These are phyloP conservation scores for Grifola frondosa DNA, from an alignment of 1,284 basidiomycete species.

Conservation along the genomic window DNA sequence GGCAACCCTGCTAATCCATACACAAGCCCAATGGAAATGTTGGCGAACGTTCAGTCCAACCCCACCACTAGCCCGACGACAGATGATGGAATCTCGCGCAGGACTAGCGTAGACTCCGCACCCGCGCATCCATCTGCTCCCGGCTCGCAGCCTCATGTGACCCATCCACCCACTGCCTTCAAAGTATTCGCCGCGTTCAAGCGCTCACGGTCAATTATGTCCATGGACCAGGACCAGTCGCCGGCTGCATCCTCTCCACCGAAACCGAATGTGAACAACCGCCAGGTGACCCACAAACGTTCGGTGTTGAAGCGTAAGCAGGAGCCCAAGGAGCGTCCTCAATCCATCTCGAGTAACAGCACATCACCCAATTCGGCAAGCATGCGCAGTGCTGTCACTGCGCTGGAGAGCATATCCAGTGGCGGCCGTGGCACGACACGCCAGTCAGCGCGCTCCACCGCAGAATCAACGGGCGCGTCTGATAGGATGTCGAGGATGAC, in stretches of 20 bases:
- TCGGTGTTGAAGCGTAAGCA: conserved; percentile 32
- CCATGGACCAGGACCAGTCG: conserved; percentile 29
- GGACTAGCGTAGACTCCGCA: conserved; percentile 52
- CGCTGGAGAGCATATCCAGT: conserved; percentile 32
- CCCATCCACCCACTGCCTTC: conserved; percentile 56
- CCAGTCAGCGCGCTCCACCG: no score
- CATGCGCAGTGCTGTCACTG: conserved; percentile 37
- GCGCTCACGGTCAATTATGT: conserved; percentile 49
- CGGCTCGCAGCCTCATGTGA: conserved; percentile 9
- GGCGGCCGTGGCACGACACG: no score
- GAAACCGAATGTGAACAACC: no score
- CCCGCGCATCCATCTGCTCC: conserved; percentile 28
- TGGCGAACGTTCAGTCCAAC: conserved; percentile 39
- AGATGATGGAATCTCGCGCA: conserved; percentile 47
- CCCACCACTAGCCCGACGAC: conserved; percentile 45
- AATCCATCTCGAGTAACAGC: conserved; percentile 35
- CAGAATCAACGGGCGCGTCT: conserved; percentile 19
- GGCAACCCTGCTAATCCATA: conserved; percentile 53
- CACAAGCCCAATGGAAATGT: conserved; percentile 49
- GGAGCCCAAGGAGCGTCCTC: conserved; percentile 29
- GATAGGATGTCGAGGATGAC: conserved; percentile 32
- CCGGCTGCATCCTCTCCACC: conserved; percentile 22
- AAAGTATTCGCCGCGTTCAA: conserved; percentile 66
- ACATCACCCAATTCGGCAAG: conserved; percentile 33
- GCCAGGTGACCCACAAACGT: conserved; percentile 28